Percentiles rank a stretch among this genome's conserved stretches.
Evolutionary conservation across 2,329 filamentous ascomycete species (phyloP).

Genomic region (Nemania diffusa): DNA sequence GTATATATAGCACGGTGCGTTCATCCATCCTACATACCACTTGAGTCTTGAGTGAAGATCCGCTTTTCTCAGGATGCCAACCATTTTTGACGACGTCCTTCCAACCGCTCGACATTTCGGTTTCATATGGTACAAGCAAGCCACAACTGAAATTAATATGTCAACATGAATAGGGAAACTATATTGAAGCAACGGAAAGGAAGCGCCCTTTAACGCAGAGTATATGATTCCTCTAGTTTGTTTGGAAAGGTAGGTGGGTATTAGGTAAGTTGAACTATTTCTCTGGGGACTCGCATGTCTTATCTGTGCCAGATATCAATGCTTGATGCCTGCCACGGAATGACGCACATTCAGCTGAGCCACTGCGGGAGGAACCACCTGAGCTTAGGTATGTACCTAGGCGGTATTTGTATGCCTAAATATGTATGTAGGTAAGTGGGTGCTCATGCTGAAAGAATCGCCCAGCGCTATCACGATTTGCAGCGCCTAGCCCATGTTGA

Average conservation of each 20-base stretch:
- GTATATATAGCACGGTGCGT: neutral
- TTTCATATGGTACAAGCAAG: neutral
- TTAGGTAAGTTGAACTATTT: neutral
- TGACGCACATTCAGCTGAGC: conserved; percentile 29
- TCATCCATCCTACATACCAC: conserved; percentile 54
- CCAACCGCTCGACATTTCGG: conserved; percentile 56
- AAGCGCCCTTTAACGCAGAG: neutral
- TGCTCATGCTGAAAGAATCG: no score
- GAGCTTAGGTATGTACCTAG: no score
- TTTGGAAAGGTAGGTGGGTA: neutral
- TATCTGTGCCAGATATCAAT: conserved; percentile 16
- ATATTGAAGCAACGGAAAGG: neutral
- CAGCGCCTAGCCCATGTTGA: no score
- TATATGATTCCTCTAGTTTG: conserved; percentile 6
- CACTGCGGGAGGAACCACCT: no score
- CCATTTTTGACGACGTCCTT: conserved; percentile 62
- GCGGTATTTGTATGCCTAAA: no score
- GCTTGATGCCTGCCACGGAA: conserved; percentile 13
- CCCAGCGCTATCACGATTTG: no score
- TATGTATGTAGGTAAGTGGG: no score
- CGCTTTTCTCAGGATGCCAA: conserved; percentile 63
- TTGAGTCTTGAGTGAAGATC: conserved; percentile 55
- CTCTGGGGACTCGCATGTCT: neutral
- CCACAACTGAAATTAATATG: neutral
- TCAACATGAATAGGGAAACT: neutral